Evolutionary conservation across 257 asterid species (phyloP).

Genomic region (Salvia rosmarinus): DNA sequence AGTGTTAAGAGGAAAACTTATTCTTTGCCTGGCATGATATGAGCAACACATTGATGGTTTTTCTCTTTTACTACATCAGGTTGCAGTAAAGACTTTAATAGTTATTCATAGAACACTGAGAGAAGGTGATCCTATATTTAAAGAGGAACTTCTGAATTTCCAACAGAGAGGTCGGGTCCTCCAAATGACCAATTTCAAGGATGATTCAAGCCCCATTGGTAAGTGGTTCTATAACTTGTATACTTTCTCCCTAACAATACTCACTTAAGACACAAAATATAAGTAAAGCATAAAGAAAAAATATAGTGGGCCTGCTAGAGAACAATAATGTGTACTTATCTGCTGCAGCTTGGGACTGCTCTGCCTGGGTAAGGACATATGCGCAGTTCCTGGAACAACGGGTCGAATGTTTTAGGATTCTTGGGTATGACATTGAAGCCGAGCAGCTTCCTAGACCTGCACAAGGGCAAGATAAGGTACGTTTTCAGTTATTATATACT

Average conservation of each 20-base stretch:
- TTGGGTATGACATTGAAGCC: conserved; percentile 87
- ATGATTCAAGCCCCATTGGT: conserved; percentile 92
- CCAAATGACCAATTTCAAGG: conserved; percentile 91
- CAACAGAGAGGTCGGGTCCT: conserved; percentile 84
- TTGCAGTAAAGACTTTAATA: conserved; percentile 82
- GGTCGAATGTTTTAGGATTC: conserved; percentile 82
- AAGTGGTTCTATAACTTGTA: conserved; percentile 16
- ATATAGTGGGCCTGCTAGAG: conserved; percentile 10
- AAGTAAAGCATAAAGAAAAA: conserved; percentile 15
- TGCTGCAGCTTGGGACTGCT: conserved; percentile 92
- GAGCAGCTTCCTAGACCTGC: conserved; percentile 89
- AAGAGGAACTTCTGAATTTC: conserved; percentile 80
- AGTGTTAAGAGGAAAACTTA: neutral
- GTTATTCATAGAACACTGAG: conserved; percentile 84
- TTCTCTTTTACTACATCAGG: conserved; percentile 47
- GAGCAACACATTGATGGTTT: neutral
- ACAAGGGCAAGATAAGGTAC: conserved; percentile 84
- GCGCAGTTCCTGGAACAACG: conserved; percentile 90
- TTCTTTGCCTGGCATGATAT: conserved; percentile 3
- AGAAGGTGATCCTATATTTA: conserved; percentile 93
- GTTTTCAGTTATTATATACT: conserved; percentile 22
- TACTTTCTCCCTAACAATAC: neutral
- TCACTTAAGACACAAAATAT: neutral
- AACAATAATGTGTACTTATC: conserved; percentile 21
- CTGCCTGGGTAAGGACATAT: conserved; percentile 94